phyloP scores from a whole-genome alignment of 148 eudicot species.

The Simmondsia chinensis region DNA sequence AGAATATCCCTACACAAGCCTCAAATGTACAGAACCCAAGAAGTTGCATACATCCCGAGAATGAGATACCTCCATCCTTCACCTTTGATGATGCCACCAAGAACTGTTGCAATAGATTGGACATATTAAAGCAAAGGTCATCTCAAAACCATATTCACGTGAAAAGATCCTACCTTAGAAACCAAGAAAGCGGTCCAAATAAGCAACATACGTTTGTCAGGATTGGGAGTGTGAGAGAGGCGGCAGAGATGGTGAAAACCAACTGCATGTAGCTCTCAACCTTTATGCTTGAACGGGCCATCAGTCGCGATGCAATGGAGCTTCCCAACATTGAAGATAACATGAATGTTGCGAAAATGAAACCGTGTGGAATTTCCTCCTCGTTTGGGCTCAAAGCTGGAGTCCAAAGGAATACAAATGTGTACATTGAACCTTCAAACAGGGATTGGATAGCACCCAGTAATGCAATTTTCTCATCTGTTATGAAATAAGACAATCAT shows the following conservation, averaged over 20 bases:
- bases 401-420: conserved; percentile 97
- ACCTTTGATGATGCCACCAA: conserved; percentile 50
- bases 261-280: conserved; percentile 98
- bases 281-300: conserved; percentile 56
- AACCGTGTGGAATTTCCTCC: conserved; percentile 96
- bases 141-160: not conserved
- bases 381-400: conserved; percentile 98
- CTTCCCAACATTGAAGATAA: conserved; percentile 97
- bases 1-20: conserved; percentile 51
- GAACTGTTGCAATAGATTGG: conserved; percentile 39
- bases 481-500: conserved; percentile 8
- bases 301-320: conserved; percentile 83
- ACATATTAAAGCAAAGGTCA: conserved; percentile 11
- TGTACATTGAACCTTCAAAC: conserved; percentile 99
- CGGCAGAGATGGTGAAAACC: conserved; percentile 77
- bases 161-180: no score
- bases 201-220: conserved; percentile 70
- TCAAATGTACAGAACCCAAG: conserved; percentile 57
- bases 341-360: conserved; percentile 97
- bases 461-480: conserved; percentile 98
- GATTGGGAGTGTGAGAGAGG: conserved; percentile 80
- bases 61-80: conserved; percentile 67
- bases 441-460: conserved; percentile 97
- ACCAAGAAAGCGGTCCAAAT: no score
- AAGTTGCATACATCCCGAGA: conserved; percentile 49